phyloP scores from a whole-genome alignment of 257 asterid genomes.

The Henckelia pumila region DNA sequence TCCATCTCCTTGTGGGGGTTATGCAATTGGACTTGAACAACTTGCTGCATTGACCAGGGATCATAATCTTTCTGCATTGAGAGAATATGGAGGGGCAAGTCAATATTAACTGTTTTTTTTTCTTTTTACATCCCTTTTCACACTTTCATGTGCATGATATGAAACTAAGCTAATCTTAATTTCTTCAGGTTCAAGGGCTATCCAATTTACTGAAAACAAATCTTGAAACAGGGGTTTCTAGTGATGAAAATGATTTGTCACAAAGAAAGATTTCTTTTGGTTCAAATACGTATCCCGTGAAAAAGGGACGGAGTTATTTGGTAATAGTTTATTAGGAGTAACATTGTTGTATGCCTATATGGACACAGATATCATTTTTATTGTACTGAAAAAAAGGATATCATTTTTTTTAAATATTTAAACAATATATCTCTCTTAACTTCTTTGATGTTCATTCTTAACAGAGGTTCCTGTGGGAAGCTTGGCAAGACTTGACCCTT shows the following conservation, averaged over 20 bases:
- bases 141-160: background rate
- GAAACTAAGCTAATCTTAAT: slow-evolving; percentile 11
- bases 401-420: slow-evolving; percentile 12
- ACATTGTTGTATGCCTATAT: slow-evolving; percentile 13
- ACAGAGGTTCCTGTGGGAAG: slow-evolving; percentile 92
- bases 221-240: slow-evolving; percentile 56
- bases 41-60: slow-evolving; percentile 77
- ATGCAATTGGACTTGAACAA: slow-evolving; percentile 64
- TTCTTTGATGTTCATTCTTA: slow-evolving; percentile 19
- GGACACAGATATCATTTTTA: slow-evolving; percentile 10
- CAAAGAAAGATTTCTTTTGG: slow-evolving; percentile 65
- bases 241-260: slow-evolving; percentile 50
- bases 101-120: slow-evolving; percentile 17
- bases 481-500: slow-evolving; percentile 96
- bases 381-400: too few species aligned
- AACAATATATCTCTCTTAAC: slow-evolving; percentile 16
- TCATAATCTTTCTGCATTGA: slow-evolving; percentile 57
- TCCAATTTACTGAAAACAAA: slow-evolving; percentile 63
- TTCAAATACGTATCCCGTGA: slow-evolving; percentile 84
- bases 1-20: slow-evolving; percentile 60
- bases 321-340: slow-evolving; percentile 31
- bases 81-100: slow-evolving; percentile 86
- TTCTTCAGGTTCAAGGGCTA: slow-evolving; percentile 66
- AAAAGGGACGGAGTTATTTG: slow-evolving; percentile 79
- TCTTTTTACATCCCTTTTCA: slow-evolving; percentile 8